Evolutionary conservation across 73 alveolate genomes (phyloP), one percentile per base, ranked within the genome.

Genomic region (Symbiodinium pilosum): DNA sequence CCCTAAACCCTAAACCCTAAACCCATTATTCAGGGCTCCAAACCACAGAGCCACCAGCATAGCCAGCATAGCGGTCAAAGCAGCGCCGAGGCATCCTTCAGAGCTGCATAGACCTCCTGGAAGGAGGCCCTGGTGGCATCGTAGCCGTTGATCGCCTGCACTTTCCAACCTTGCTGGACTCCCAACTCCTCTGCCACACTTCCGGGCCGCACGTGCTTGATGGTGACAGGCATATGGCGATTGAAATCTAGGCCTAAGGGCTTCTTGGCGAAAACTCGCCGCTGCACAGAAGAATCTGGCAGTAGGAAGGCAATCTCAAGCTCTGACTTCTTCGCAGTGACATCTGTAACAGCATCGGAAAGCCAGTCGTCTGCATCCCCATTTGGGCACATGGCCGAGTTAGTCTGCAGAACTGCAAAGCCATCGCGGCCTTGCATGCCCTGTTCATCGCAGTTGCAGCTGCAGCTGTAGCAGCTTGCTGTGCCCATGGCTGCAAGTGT

Each of bases 211-310:
- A 91, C 97, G 40, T 69, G 88, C 84, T 91, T 91, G 88, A 91
- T 30, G 4, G 95, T 88, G 71, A 88, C 75, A 32, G 88, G 88
- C 88, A 91, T 42, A 34, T 91, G 97, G 56, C 97, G n/a, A 88
- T 91, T 91, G 97, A 91, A 91, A 77, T 68, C 97, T 52, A 91
- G 26, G 97, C 97, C 97, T 41, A 91, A 54, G 34, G 97, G 97
- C 77, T 56, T 26, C n/a, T 59, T 47, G 28, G 87, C 71, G 47
- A 91, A 91, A 38, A 42, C 26, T 28, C 51, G 38, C 81, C 40
- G 42, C 77, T 86, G 44, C 41, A 12, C 32, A 6, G 88, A n/a
- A 77, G 88, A 52, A 43, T 71, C 77, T 2, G 97, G 97, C 30
- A 91, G 54, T 7, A 42, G 43, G 51, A 91, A 91, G 24, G 36